Evolutionary conservation across 768 basidiomycete species (phyloP), one percentile per base, ranked within the genome.

Genomic region (Mrakia frigida): DNA sequence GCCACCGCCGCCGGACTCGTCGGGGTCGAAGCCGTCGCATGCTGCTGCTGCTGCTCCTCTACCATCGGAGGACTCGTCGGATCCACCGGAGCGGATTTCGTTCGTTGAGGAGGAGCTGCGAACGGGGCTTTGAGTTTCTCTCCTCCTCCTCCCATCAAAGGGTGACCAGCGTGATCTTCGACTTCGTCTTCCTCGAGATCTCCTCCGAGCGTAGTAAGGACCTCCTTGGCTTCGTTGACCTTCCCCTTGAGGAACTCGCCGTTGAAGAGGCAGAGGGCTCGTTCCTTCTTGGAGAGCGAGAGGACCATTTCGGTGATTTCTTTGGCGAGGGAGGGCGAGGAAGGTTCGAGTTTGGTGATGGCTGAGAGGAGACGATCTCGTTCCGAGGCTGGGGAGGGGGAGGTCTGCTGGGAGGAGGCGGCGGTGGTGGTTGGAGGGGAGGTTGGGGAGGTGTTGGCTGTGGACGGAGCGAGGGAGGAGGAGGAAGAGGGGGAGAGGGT

Each of bases 231-330:
- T 79, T 94, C 93, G 1, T 87, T 87, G 28, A 95, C 85, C 84
- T 95, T 95, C 31, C 85, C 86, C 70, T 89, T 87, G 35, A 95
- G 86, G 39, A 92, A 87, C 79, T 94, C 92, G 18, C 86, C 86
- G 79, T 93, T 95, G 86, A 96, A 96, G 56, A 95, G 85, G 83
- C 93, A 94, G 88, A 95, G 87, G 0, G 92, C 93, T 21, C 93
- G 88, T 79, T 96, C 94, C 77, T 91, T 88, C 84, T 94, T 95
- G 1, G 91, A 90, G 25, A 96, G 86, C 79, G 89, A 90, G 90
- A 94, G 91, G 50, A 95, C 84, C 70, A 96, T 85, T 33, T 91
- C 91, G 0, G 90, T 89, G 63, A 95, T 86, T 78, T 92, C 90
- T 3, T 80, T 81, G 63, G 89, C 88, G 70, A 88, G 87, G 0